phyloP scores from a whole-genome alignment of 805 yeast species.

The Komagataella ulmi region DNA sequence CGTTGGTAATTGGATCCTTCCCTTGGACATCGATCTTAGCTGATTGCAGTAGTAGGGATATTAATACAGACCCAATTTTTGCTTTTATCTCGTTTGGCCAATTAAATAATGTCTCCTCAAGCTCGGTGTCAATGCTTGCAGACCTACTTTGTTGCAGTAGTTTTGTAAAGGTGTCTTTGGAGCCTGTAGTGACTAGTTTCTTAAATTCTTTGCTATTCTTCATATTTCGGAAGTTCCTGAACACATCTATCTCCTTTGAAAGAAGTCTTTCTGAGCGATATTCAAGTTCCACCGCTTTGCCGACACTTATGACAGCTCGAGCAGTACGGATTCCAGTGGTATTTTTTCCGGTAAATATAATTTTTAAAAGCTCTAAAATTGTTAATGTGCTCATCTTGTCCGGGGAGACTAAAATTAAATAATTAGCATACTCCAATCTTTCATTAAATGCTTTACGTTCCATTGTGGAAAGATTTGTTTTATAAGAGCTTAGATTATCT shows the following conservation, averaged over 20 bases:
- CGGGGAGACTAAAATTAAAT: conserved; percentile 54
- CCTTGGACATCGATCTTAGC: conserved; percentile 77
- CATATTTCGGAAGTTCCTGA: conserved; percentile 37
- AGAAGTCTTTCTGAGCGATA: conserved; percentile 58
- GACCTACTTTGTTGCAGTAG: conserved; percentile 6
- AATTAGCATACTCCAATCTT: conserved; percentile 63
- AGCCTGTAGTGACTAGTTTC: conserved; percentile 23
- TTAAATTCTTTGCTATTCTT: conserved; percentile 30
- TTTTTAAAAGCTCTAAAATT: conserved; percentile 65
- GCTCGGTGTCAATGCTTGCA: conserved; percentile 1
- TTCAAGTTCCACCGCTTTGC: conserved; percentile 76
- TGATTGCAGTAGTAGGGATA: conserved; percentile 63
- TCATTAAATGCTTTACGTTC: conserved; percentile 12
- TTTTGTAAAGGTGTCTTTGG: conserved; percentile 13
- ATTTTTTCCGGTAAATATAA: conserved; percentile 50
- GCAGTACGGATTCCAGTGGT: conserved; percentile 64
- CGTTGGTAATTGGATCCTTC: conserved; percentile 66
- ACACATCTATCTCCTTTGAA: conserved; percentile 39
- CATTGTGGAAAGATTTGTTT: background rate
- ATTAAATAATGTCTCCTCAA: conserved; percentile 3
- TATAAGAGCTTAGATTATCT: background rate
- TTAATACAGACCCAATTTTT: conserved; percentile 69
- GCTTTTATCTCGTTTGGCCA: conserved; percentile 52
- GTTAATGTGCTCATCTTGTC: conserved; percentile 77
- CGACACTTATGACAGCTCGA: conserved; percentile 67